Percentiles rank a stretch among this genome's conserved stretches.
Evolutionary conservation across 2,329 filamentous ascomycete genomes (phyloP).

Genomic region (Chaetomiaceae sp.): DNA sequence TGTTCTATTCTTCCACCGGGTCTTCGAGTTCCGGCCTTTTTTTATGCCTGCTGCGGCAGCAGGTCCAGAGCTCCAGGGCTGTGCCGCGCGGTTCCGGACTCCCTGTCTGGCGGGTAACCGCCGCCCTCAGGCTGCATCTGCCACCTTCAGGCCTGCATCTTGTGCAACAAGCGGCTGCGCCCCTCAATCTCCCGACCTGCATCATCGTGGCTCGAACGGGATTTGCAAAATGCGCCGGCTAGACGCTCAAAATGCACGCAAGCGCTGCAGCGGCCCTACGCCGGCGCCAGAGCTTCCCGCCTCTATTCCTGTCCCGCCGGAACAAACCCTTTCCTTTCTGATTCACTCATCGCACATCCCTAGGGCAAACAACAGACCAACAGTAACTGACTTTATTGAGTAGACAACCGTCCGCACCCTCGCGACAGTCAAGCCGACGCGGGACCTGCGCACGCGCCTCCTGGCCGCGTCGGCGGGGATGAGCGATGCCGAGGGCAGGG

Average conservation of each 20-base stretch:
- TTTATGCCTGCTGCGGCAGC: no score
- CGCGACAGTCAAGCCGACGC: conserved; percentile 67
- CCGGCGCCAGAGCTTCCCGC: neutral
- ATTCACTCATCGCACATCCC: no score
- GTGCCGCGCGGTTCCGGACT: conserved; percentile 13
- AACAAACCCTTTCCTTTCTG: no score
- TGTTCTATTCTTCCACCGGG: conserved; percentile 4
- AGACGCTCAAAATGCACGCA: neutral
- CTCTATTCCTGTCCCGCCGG: neutral
- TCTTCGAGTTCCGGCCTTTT: neutral
- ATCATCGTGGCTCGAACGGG: neutral
- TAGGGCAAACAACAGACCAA: no score
- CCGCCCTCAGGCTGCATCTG: neutral
- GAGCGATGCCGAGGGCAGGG: conserved; percentile 67
- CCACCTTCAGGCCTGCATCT: neutral
- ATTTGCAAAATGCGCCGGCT: neutral
- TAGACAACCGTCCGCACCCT: conserved; percentile 66
- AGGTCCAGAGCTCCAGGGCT: no score
- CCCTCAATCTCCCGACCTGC: neutral
- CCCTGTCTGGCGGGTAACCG: neutral
- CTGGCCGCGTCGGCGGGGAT: conserved; percentile 69
- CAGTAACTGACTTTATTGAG: conserved; percentile 20
- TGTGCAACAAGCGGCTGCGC: neutral
- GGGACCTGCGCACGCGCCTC: conserved; percentile 78
- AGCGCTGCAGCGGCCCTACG: neutral